Conservation (phyloP, 139 green algal species). For the Chlamydomonas sp. region DNA sequence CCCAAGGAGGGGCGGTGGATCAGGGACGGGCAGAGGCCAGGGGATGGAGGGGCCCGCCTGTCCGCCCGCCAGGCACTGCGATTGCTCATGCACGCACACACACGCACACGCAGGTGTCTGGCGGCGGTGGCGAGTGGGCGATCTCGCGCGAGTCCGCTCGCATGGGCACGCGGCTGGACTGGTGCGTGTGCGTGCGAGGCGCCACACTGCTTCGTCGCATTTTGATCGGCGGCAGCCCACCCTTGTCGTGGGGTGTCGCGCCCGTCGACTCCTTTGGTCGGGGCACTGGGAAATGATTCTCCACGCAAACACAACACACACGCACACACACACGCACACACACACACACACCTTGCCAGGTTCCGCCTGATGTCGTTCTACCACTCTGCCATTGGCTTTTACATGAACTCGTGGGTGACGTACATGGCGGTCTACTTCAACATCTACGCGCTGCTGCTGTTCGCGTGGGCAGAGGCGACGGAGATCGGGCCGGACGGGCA, state of each 20-base stretch:
- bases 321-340: too few species aligned
- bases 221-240: too few species aligned
- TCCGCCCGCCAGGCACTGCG: neutral
- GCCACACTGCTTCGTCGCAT: too few species aligned
- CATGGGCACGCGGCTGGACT: constrained; percentile 44
- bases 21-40: too few species aligned
- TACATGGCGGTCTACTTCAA: constrained; percentile 32
- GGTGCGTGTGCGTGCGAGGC: constrained; percentile 17
- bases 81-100: too few species aligned
- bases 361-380: constrained; percentile 38
- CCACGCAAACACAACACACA: too few species aligned
- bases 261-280: too few species aligned
- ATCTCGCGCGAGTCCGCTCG: constrained; percentile 66
- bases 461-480: constrained; percentile 24
- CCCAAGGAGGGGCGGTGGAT: too few species aligned
- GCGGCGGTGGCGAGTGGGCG: constrained; percentile 76
- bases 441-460: constrained; percentile 39
- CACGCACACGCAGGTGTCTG: constrained; percentile 28
- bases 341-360: too few species aligned
- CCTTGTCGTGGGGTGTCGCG: too few species aligned
- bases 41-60: too few species aligned
- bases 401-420: constrained; percentile 39
- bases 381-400: constrained; percentile 34
- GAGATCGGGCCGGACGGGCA: constrained; percentile 18
- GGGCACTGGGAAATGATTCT: too few species aligned